phyloP scores from a whole-genome alignment of 208 protist genomes.

The Acanthamoeba quina region DNA sequence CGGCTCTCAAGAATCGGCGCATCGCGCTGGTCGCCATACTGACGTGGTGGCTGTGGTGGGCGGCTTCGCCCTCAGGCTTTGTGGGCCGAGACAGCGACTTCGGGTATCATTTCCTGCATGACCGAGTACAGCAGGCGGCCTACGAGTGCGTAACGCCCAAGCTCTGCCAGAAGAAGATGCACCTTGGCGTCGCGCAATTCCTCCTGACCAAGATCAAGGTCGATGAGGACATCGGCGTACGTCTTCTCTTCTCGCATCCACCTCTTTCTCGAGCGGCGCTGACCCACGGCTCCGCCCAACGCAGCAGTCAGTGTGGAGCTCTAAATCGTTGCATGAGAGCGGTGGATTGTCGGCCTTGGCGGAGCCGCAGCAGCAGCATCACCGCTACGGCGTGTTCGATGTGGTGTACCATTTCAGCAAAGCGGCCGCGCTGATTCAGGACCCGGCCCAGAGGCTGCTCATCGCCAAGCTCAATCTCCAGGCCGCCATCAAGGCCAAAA shows the following conservation, averaged over 20 bases:
- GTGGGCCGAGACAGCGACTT: background rate
- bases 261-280: no score
- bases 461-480: conserved; percentile 25
- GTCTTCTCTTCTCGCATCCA: background rate
- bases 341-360: background rate
- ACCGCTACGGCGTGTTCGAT: background rate
- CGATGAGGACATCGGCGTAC: background rate
- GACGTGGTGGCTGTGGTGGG: background rate
- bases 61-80: background rate
- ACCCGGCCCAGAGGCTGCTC: background rate
- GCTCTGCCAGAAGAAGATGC: no score
- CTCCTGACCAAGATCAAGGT: background rate
- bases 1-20: no score
- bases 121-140: conserved; percentile 55
- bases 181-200: background rate
- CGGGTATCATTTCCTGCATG: conserved; percentile 52
- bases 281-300: no score
- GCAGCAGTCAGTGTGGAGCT: no score
- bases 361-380: no score
- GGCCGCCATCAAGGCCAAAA: conserved; percentile 34
- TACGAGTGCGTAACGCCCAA: background rate
- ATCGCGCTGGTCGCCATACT: no score
- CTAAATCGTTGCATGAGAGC: background rate
- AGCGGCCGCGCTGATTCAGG: background rate
- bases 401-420: background rate